Evolutionary conservation across 805 yeast species (phyloP).

Genomic region (Brettanomyces nanus): DNA sequence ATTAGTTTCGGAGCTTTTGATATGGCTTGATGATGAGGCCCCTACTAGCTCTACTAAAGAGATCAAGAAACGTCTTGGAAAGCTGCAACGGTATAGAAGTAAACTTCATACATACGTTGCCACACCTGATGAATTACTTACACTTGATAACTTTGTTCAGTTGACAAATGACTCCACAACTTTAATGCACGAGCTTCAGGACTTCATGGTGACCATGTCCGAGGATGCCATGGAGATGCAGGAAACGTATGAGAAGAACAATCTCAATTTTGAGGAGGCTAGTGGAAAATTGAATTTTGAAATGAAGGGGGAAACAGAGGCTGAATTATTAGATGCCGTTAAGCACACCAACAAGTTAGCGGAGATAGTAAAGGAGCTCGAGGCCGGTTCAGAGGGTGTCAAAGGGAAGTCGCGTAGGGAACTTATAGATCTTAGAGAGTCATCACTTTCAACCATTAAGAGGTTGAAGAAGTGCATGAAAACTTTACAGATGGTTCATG

Average conservation of each 20-base stretch:
- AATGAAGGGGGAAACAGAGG: constrained; percentile 19
- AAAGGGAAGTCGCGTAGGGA: constrained; percentile 14
- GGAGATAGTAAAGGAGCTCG: constrained; percentile 22
- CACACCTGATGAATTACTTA: constrained; percentile 39
- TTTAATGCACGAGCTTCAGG: constrained; percentile 35
- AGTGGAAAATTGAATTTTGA: constrained; percentile 34
- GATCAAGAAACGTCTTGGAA: constrained; percentile 28
- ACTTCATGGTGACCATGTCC: constrained; percentile 35
- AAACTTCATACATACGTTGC: constrained; percentile 32
- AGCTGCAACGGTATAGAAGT: constrained; percentile 20
- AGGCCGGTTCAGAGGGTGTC: constrained; percentile 14
- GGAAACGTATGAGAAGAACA: constrained; percentile 34
- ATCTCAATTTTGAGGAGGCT: constrained; percentile 45
- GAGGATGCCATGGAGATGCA: constrained; percentile 36
- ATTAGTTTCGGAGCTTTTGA: constrained; percentile 43
- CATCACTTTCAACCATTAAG: constrained; percentile 11
- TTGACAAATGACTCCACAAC: constrained; percentile 36
- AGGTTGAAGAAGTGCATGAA: constrained; percentile 11
- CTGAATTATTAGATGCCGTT: constrained; percentile 21
- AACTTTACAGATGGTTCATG: constrained; percentile 20
- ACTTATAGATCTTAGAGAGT: constrained; percentile 19
- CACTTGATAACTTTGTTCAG: constrained; percentile 34
- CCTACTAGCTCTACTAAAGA: constrained; percentile 38
- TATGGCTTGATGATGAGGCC: constrained; percentile 74
- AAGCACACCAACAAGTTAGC: constrained; percentile 21